Base-by-base conservation (phyloP, 2,329 filamentous ascomycete genomes). In the Fusarium pseudonygamai region DNA sequence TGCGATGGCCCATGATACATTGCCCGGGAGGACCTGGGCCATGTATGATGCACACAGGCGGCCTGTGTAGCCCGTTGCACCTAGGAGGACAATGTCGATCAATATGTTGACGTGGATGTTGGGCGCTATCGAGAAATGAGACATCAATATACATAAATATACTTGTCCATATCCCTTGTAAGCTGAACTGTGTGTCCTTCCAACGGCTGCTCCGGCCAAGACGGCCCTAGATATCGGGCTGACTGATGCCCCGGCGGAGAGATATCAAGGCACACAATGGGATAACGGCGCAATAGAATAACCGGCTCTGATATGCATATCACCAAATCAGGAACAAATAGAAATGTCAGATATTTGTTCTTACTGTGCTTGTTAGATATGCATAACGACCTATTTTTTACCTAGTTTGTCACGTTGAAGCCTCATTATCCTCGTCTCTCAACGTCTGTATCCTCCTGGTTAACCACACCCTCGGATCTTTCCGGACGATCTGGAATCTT, bases 1-100 rank as follows among this genome's bases (percentile, higher is more conserved):
- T 46, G 93, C 93, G 55, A 97, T 85, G 15, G 93, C 94, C 94
- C 94, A 97, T 84, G 89, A 93, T 64, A 96, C 81, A 79, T 93
- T 88, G 26, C 91, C 92, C 0, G 94, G 93, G 2, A 94, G 85
- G 70, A 88, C 83, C 26, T 87, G 87, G 55, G 89, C 87, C 79
- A 97, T 92, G 81, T 95, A 89, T 80, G 95, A 90, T 45, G 91
- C 91, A 6, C 90, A 90, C 69, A 93, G 86, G 72, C 89, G 91
- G 24, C 95, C 94, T 0, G 95, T 97, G 83, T 96, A 97, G 30
- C 95, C 95, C 46, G 86, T 87, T n/a, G 87, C 87, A 43, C 87
- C 87, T 59, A 88, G 85, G 34, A 89, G 80, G 32, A 89, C 84
- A 26, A 89, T 69, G 22, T 69, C 60, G 24, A 60, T 47, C 39